Percentiles rank a stretch among this genome's conserved stretches.
phyloP scores from a whole-genome alignment of 176 grass and related monocot genomes.

The Carex parvula region DNA sequence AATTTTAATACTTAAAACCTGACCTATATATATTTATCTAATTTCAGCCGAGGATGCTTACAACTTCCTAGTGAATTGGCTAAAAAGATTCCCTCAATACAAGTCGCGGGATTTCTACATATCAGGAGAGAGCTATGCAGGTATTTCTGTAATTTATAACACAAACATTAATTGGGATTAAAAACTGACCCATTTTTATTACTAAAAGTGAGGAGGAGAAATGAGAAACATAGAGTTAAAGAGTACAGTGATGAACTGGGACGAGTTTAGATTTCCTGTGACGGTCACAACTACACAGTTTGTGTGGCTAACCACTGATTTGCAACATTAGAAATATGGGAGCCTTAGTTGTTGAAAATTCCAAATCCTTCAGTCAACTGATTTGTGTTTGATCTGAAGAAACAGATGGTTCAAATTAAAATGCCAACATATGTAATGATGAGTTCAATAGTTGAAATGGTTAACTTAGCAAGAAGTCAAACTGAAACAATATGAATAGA shows the following conservation, averaged over 20 bases:
- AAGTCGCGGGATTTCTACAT: slow-evolving; percentile 64
- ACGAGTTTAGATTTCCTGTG: neutral
- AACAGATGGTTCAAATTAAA: neutral
- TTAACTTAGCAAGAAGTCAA: neutral
- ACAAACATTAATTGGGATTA: neutral
- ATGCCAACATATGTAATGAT: neutral
- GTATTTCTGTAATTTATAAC: slow-evolving; percentile 30
- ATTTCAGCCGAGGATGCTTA: slow-evolving; percentile 61
- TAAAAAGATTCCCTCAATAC: slow-evolving; percentile 57
- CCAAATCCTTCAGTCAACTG: neutral
- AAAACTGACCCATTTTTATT: neutral
- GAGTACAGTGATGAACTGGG: neutral
- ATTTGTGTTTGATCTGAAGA: neutral
- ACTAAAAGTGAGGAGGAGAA: neutral
- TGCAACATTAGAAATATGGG: too few relatives aligned
- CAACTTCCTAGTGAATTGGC: slow-evolving; percentile 59
- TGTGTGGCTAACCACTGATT: neutral
- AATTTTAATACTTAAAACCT: slow-evolving; percentile 16
- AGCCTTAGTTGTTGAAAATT: neutral
- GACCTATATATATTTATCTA: neutral
- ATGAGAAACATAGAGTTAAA: neutral
- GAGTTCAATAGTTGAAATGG: neutral
- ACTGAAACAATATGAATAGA: neutral
- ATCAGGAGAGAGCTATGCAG: slow-evolving; percentile 82
- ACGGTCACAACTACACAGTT: neutral